Conservation (phyloP, 2,329 filamentous ascomycete genomes). For the Colletotrichum sublineola region DNA sequence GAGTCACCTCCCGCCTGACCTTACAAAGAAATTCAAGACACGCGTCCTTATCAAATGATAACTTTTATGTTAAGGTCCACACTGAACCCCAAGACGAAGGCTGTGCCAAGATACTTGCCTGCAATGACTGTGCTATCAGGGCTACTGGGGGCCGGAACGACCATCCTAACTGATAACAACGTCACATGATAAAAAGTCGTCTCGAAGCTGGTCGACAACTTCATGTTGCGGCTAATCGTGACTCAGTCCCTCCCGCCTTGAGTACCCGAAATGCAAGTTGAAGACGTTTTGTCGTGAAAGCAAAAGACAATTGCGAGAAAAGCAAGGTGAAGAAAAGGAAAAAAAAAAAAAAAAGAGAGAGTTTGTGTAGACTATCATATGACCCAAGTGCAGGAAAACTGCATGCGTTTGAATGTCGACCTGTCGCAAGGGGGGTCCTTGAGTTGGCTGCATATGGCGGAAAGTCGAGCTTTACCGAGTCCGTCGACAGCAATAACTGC, state of each 20-base stretch:
- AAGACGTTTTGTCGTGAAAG: slow-evolving; percentile 21
- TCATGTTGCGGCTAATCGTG: not conserved
- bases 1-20: not conserved
- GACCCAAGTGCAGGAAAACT: slow-evolving; percentile 21
- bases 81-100: slow-evolving; percentile 18
- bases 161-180: slow-evolving; percentile 13
- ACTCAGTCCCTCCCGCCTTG: not conserved
- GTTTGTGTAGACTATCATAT: not conserved
- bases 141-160: not conserved
- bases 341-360: not conserved
- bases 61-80: slow-evolving; percentile 18
- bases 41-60: slow-evolving; percentile 17
- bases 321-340: not conserved
- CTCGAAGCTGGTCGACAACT: not conserved
- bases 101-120: slow-evolving; percentile 1
- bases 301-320: slow-evolving; percentile 2
- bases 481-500: not conserved
- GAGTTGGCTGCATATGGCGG: not conserved
- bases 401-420: not conserved
- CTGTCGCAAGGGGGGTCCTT: not conserved
- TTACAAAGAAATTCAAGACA: not conserved
- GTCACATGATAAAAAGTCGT: slow-evolving; percentile 22
- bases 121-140: slow-evolving; percentile 6
- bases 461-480: not conserved
- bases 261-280: slow-evolving; percentile 11